phyloP scores from a whole-genome alignment of 148 eudicot species.

The Nepenthes gracilis region DNA sequence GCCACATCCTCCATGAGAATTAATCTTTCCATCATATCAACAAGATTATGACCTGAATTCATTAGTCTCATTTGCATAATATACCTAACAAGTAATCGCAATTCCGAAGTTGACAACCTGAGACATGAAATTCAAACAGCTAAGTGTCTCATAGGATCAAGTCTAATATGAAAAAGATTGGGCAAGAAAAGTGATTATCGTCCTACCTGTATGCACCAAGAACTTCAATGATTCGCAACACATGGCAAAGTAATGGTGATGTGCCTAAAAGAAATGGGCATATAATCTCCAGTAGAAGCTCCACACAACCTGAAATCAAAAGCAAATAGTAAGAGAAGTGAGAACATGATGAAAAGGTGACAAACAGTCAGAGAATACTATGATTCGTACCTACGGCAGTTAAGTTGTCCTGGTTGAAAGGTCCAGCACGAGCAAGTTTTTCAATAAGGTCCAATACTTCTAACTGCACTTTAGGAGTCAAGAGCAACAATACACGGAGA shows the following conservation, averaged over 20 bases:
- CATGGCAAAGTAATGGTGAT: conserved; percentile 67
- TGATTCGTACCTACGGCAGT: conserved; percentile 72
- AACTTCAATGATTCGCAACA: conserved; percentile 79
- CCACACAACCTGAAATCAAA: conserved; percentile 71
- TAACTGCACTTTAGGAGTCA: conserved; percentile 94
- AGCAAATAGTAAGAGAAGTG: conserved; percentile 10
- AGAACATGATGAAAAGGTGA: neutral
- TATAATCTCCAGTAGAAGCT: conserved; percentile 86
- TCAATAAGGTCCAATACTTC: conserved; percentile 74
- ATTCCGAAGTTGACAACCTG: conserved; percentile 83
- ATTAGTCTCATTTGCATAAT: conserved; percentile 70
- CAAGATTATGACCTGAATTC: conserved; percentile 58
- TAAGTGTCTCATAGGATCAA: conserved; percentile 2
- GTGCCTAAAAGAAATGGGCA: conserved; percentile 76
- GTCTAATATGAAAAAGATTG: conserved; percentile 1
- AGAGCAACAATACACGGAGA: conserved; percentile 76
- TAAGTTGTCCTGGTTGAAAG: conserved; percentile 91
- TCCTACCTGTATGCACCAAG: conserved; percentile 89
- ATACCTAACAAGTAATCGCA: conserved; percentile 69
- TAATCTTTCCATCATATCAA: conserved; percentile 87
- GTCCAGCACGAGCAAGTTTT: conserved; percentile 82
- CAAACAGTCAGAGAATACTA: conserved; percentile 1
- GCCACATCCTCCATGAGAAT: conserved; percentile 70
- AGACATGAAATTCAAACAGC: conserved; percentile 8
- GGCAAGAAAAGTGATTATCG: neutral